phyloP scores from a whole-genome alignment of 306 rosid genomes.

The Clitoria ternatea region DNA sequence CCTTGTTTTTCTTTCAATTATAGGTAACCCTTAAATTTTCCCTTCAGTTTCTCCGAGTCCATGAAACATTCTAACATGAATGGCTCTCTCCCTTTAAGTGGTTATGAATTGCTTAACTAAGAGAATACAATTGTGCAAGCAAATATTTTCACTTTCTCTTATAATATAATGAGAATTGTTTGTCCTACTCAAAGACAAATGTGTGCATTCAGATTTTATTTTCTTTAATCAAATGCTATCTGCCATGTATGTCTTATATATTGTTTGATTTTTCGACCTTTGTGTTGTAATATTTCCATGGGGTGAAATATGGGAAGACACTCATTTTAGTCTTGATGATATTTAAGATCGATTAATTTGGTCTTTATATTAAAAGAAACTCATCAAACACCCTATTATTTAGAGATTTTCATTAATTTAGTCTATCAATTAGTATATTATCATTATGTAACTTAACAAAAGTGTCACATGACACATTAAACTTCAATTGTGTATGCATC shows the following conservation, averaged over 20 bases:
- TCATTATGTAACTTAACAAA: too few species aligned
- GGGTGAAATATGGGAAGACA: neutral
- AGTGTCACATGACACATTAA: too few species aligned
- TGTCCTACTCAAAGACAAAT: neutral
- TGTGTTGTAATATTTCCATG: neutral
- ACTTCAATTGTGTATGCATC: too few species aligned
- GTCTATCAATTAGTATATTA: too few species aligned
- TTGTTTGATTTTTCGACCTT: neutral
- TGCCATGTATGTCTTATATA: neutral
- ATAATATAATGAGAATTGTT: neutral
- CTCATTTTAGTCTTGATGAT: too few species aligned
- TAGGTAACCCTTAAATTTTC: neutral
- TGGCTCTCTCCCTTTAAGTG: neutral
- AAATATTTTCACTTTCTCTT: neutral
- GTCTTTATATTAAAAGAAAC: too few species aligned
- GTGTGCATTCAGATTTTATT: too few species aligned
- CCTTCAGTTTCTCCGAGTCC: slow-evolving; percentile 6
- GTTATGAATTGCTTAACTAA: neutral
- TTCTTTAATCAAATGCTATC: neutral
- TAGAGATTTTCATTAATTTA: too few species aligned
- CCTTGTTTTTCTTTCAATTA: slow-evolving; percentile 20
- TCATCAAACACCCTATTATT: too few species aligned
- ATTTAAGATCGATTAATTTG: too few species aligned
- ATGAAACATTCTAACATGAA: neutral
- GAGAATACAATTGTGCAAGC: neutral